These are phyloP conservation scores for Penicillium sp. DNA, from an alignment of 2,329 filamentous ascomycete genomes.

Conservation along the genomic window DNA sequence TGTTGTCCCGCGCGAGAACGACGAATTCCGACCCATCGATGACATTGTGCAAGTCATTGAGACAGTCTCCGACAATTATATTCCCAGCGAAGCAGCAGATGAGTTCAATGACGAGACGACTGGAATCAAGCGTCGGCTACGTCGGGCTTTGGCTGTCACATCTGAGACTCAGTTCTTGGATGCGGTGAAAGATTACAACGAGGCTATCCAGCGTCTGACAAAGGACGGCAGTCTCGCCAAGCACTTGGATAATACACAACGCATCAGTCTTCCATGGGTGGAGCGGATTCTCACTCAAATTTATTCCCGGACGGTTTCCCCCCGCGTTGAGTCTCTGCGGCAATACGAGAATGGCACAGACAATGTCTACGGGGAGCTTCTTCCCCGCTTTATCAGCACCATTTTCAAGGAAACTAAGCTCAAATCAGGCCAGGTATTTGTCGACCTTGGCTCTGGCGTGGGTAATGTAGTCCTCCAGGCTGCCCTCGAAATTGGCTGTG, in stretches of 20 bases:
- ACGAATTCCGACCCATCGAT: conserved; percentile 66
- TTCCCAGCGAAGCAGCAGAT: conserved; percentile 68
- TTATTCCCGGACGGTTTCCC: conserved; percentile 90
- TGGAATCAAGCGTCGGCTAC: conserved; percentile 75
- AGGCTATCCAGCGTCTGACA: conserved; percentile 64
- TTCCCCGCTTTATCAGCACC: conserved; percentile 78
- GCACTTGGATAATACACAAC: conserved; percentile 69
- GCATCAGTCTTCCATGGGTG: conserved; percentile 70
- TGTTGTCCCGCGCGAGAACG: conserved; percentile 75
- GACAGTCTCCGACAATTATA: conserved; percentile 72
- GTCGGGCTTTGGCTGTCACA: conserved; percentile 69
- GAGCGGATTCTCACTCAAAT: conserved; percentile 83
- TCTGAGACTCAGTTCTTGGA: conserved; percentile 71
- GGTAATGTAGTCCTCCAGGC: conserved; percentile 95
- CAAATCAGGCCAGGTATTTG: conserved; percentile 81
- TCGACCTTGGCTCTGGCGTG: conserved; percentile 93
- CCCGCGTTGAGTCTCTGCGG: conserved; percentile 77
- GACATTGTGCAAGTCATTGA: conserved; percentile 72
- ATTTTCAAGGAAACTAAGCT: conserved; percentile 79
- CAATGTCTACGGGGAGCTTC: conserved; percentile 91
- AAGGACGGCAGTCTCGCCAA: conserved; percentile 70
- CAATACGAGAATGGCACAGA: conserved; percentile 89
- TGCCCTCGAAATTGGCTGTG: conserved; percentile 87
- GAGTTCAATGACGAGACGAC: conserved; percentile 70
- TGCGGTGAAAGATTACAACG: conserved; percentile 77